These are phyloP conservation scores for Sclerotinia minor DNA, from an alignment of 2,329 filamentous ascomycete species.

Conservation along the genomic window DNA sequence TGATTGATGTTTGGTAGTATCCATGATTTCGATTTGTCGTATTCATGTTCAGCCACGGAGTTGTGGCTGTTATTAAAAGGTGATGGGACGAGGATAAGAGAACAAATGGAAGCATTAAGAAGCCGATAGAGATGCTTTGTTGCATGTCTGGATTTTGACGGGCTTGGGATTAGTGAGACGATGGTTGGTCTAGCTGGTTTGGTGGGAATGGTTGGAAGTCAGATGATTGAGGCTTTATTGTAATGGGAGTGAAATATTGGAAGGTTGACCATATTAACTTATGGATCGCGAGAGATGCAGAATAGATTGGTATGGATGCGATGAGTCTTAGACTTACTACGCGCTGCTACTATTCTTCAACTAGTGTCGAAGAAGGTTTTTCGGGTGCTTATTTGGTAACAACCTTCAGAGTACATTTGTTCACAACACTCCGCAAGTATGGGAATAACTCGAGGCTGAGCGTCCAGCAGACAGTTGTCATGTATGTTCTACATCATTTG, in stretches of 20 bases:
- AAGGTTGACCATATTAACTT: not conserved
- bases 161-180: slow-evolving; percentile 13
- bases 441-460: not conserved
- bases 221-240: not conserved
- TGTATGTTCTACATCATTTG: not conserved
- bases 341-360: not conserved
- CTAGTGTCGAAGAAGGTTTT: not conserved
- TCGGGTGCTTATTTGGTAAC: not conserved
- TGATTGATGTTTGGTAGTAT: not conserved
- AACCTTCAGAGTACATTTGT: not conserved
- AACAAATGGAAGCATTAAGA: slow-evolving; percentile 1
- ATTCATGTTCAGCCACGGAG: slow-evolving; percentile 6
- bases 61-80: not conserved
- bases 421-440: not conserved
- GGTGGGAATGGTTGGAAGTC: no score
- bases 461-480: not conserved
- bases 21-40: not conserved
- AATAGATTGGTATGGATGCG: not conserved
- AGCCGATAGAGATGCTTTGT: not conserved
- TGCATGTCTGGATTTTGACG: slow-evolving; percentile 3
- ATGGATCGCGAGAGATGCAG: not conserved
- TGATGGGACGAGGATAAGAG: not conserved
- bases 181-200: not conserved
- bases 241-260: not conserved
- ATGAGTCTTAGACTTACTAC: not conserved